Percentiles rank a stretch among this genome's conserved stretches.
Evolutionary conservation across 1,284 basidiomycete species (phyloP).

Genomic region (Ganoderma multipileum): DNA sequence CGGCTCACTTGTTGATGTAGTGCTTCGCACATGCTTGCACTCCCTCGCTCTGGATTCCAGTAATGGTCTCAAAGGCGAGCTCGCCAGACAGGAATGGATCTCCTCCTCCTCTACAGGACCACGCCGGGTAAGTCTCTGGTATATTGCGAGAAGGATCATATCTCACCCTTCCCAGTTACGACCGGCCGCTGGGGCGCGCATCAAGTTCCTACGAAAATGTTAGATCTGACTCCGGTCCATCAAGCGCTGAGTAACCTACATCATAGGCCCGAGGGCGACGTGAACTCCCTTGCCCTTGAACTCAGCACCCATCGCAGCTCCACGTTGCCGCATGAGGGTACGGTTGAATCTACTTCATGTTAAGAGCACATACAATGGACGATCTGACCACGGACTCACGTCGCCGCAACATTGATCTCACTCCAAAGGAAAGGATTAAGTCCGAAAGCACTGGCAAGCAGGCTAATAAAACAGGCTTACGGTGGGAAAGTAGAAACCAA

Average conservation of each 20-base stretch:
- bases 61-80: conserved; percentile 62
- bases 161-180: conserved; percentile 71
- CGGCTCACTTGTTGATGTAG: conserved; percentile 57
- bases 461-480: conserved; percentile 41
- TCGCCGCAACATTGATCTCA: conserved; percentile 76
- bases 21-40: conserved; percentile 70
- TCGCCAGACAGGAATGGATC: conserved; percentile 73
- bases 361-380: background rate
- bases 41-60: conserved; percentile 67
- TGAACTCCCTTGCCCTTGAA: conserved; percentile 73
- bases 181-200: conserved; percentile 68
- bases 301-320: conserved; percentile 71
- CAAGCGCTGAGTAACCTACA: conserved; percentile 39
- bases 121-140: background rate
- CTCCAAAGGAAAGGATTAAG: conserved; percentile 36
- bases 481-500: conserved; percentile 73
- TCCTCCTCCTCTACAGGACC: conserved; percentile 46
- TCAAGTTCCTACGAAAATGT: conserved; percentile 53
- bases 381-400: conserved; percentile 43
- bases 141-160: conserved; percentile 34
- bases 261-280: conserved; percentile 65
- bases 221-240: background rate
- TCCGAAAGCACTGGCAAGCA: background rate
- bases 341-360: conserved; percentile 60
- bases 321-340: conserved; percentile 68